Base-by-base conservation (phyloP, 257 asterid genomes). In the Plantago elongata region DNA sequence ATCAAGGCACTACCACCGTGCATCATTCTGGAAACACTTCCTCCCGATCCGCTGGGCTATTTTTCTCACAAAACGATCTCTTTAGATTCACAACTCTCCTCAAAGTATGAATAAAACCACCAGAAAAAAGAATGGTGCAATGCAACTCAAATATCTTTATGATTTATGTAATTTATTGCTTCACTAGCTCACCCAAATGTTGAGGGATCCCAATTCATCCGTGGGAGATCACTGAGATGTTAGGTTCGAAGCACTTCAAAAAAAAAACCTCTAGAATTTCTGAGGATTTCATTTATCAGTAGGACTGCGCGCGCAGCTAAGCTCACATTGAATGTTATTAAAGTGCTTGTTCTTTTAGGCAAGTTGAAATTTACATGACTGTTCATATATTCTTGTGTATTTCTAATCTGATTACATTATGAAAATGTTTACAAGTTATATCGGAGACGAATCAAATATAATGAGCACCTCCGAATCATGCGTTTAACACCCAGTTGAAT, bases 21-120 rank as follows among this genome's bases (percentile, higher is more conserved):
- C 65, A 54, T 60, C 57, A 62, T 48, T 73, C 76, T 66, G 75
- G 75, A 50, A 67, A 50, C 65, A 60, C 70, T 60, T 72, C 69
- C 69, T 61, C 52, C 61, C 62, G 70, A 69, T 68, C 70, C n/a
- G 73, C 66, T 22, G 74, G 66, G 40, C 72, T 59, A 61, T 55
- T 72, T 59, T 62, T 75, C 58, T 60, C 63, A 38, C 61, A 51
- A 45, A 71, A 60, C 57, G 75, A 63, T 72, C 70, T 13, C 34
- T 60, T 65, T 60, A 61, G 15, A 40, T 51, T 57, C 55, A 64
- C 61, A 51, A 47, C 50, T 45, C 71, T 66, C 43, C 38, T 16
- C 48, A 68, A 46, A 72, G 64, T 66, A 63, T 47, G 61, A 37
- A 72, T 58, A 70, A 56, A 29, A 60, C 75, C 72, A 54, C 57